Evolutionary conservation across 73 alveolate genomes (phyloP), one percentile per base, ranked within the genome.

Genomic region (Paramecium sexaurelia): DNA sequence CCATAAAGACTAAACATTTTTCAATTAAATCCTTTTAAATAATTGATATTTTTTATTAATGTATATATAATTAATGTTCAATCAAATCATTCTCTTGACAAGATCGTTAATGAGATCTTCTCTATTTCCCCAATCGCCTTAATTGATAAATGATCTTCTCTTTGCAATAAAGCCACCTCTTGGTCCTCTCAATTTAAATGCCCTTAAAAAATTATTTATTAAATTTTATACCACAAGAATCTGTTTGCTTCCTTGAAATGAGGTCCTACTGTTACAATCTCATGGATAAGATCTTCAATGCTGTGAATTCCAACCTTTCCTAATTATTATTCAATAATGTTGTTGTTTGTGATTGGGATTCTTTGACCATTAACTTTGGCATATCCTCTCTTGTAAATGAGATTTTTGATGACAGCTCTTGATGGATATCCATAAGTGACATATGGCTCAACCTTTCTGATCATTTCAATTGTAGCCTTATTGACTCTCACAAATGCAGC

Each of bases 111-210:
- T 97, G 87, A 78, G 95, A 92, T 90, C 97, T 94, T 97, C 99
- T 96, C 99, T 97, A 95, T 97, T 97, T 85, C 99, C 99, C 97
- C 97, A 97, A 94, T 92, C 98, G 29, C 99, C 99, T 13, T 97
- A 96, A 41, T 95, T 93, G 67, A 61, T 91, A 95, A 82, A 97
- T 45, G 98, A 95, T 82, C 92, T 95, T 93, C 97, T 97, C 98
- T 97, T 97, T 91, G 85, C 89, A 56, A 78, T 93, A 95, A 95
- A 94, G 45, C 99, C 99, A 85, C 97, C 97, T 86, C 92, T 96
- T 82, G 98, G 67, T 51, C 67, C 67, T 51, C 67, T 51, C 67
- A 51, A 51, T 51, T 97, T 96, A 97, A 97, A 97, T 85, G 99
- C 85, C 85, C 92, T 85, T 6, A 17, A 41, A 37, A 15, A 45